Evolutionary conservation across 768 basidiomycete genomes (phyloP).

Genomic region (Mycena indigotica): DNA sequence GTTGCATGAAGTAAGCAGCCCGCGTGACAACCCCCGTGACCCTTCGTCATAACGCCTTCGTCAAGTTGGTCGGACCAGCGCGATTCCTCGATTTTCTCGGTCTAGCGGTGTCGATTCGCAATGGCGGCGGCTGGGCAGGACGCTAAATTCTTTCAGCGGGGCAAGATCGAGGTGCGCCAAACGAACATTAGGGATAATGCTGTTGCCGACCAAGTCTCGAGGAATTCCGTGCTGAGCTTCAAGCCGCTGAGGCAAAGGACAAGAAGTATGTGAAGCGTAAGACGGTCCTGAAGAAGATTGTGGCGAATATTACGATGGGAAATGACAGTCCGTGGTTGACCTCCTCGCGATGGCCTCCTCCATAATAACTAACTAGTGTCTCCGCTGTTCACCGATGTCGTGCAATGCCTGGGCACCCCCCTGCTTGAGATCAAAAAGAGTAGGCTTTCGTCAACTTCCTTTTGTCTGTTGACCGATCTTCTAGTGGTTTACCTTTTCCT

Average conservation of each 20-base stretch:
- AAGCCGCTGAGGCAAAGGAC: conserved; percentile 91
- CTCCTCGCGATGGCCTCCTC: conserved; percentile 24
- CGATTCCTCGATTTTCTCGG: too few relatives aligned
- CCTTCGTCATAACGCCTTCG: too few relatives aligned
- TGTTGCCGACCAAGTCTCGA: conserved; percentile 26
- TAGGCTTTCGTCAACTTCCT: conserved; percentile 39
- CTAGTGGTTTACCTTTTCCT: conserved; percentile 97
- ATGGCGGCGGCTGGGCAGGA: conserved; percentile 71
- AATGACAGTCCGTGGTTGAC: conserved; percentile 83
- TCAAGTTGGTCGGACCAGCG: too few relatives aligned
- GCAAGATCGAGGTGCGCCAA: conserved; percentile 83
- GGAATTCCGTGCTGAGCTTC: conserved; percentile 91
- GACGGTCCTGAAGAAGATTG: conserved; percentile 94
- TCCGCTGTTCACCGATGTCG: conserved; percentile 90
- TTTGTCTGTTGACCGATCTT: conserved; percentile 3
- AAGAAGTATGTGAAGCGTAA: conserved; percentile 95
- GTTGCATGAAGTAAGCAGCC: too few relatives aligned
- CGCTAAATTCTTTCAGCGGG: conserved; percentile 89
- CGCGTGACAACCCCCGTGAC: too few relatives aligned
- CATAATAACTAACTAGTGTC: conserved; percentile 65
- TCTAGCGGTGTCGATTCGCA: conserved; percentile 2
- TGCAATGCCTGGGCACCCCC: conserved; percentile 93
- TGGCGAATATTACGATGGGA: conserved; percentile 99
- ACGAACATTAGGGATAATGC: conserved; percentile 4
- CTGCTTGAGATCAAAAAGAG: conserved; percentile 99